These are phyloP conservation scores for Ochetophila trinervis DNA, from an alignment of 306 rosid species.

Conservation along the genomic window DNA sequence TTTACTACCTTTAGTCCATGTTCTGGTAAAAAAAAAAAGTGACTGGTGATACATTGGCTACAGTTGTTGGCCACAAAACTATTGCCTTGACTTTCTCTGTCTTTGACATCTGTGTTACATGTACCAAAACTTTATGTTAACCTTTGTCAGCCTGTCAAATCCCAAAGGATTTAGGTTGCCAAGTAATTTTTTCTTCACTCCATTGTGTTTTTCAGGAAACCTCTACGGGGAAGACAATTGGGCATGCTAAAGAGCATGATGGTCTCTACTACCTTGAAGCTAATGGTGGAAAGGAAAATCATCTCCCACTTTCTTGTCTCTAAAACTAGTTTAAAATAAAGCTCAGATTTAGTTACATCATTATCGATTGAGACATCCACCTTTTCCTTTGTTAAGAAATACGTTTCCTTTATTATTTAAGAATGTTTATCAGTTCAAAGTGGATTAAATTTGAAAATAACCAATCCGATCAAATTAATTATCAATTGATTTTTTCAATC, in stretches of 20 bases:
- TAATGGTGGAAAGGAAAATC: too few species aligned
- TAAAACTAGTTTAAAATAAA: too few species aligned
- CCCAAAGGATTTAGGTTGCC: too few species aligned
- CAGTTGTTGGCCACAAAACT: not conserved
- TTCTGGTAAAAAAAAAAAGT: not conserved
- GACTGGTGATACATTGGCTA: not conserved
- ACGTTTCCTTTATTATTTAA: too few species aligned
- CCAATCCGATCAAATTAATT: too few species aligned
- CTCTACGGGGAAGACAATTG: not conserved
- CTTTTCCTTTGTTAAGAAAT: not conserved
- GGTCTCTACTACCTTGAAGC: not conserved
- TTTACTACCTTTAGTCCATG: not conserved
- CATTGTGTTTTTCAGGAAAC: not conserved
- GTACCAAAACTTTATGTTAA: too few species aligned
- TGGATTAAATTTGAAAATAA: too few species aligned
- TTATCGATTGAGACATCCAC: not conserved
- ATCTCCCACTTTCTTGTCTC: not conserved
- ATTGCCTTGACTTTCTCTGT: not conserved
- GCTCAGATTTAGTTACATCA: not conserved
- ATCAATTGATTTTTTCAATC: too few species aligned
- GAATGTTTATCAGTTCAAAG: too few species aligned
- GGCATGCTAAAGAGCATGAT: not conserved
- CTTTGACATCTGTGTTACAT: too few species aligned
- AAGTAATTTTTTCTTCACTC: not conserved
- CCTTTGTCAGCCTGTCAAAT: too few species aligned